phyloP scores from a whole-genome alignment of 805 yeast genomes.

The Millerozyma miso region DNA sequence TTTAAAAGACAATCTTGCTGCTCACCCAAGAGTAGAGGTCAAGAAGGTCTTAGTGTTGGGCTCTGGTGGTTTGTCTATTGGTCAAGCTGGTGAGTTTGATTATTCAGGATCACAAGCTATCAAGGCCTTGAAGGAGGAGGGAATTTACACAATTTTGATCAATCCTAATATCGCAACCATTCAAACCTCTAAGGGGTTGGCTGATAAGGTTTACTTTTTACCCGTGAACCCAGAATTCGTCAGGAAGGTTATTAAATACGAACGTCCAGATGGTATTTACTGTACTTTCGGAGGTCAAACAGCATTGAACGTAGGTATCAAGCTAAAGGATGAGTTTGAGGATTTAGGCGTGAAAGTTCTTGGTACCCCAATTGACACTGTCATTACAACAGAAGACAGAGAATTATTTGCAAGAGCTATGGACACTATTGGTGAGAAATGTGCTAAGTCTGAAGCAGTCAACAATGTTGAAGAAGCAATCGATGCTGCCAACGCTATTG shows the following conservation, averaged over 20 bases:
- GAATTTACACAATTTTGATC: constrained; percentile 90
- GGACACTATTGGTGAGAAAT: constrained; percentile 92
- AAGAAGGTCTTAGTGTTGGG: constrained; percentile 93
- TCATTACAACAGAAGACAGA: constrained; percentile 97
- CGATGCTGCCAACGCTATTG: constrained; percentile 77
- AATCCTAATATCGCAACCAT: constrained; percentile 98
- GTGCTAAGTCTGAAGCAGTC: constrained; percentile 92
- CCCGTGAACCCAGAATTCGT: constrained; percentile 98
- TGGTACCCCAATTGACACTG: constrained; percentile 94
- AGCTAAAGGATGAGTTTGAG: constrained; percentile 92
- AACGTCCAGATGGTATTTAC: constrained; percentile 95
- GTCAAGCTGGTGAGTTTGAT: constrained; percentile 99
- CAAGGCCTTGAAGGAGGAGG: constrained; percentile 96
- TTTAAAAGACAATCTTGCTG: constrained; percentile 65
- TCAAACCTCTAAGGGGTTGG: constrained; percentile 96
- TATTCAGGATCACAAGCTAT: constrained; percentile 99
- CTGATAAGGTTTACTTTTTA: constrained; percentile 94
- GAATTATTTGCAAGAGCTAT: constrained; percentile 91
- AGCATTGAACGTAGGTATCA: constrained; percentile 92
- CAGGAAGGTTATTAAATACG: constrained; percentile 89
- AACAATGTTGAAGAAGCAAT: constrained; percentile 76
- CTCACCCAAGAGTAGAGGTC: constrained; percentile 74
- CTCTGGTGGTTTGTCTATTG: constrained; percentile 97
- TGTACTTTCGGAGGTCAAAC: constrained; percentile 99
- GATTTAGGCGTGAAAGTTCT: constrained; percentile 87